Evolutionary conservation across 2,329 filamentous ascomycete species (phyloP), one percentile per base, ranked within the genome.

Genomic region (Ophiostoma ips): DNA sequence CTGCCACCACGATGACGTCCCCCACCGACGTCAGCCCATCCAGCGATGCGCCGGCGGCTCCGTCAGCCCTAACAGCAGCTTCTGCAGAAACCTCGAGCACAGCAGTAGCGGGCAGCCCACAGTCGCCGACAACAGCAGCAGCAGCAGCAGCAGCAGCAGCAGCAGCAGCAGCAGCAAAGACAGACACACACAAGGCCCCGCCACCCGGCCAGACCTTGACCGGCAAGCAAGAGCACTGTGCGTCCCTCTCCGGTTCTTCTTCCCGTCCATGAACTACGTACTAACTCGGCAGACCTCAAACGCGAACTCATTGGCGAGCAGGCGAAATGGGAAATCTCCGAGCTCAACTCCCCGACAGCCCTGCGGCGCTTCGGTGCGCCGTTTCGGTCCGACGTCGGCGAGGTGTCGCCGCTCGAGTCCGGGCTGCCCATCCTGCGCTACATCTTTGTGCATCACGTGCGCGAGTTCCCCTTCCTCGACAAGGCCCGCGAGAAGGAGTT

Each of bases 401-500:
- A 98, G 66, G 84, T 98, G 21, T 83, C 88, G 4, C 92, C 92
- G 13, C 76, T 94, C 53, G 88, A 98, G 62, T 95, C 89, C 2
- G 90, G 96, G 59, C 46, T 98, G 28, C 92, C 92, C 16, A 84
- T 98, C 55, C 72, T 98, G 54, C 80, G 92, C 57, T 96, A 92
- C 69, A 95, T 98, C 61, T 98, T 98, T 63, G 92, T 96, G 50
- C 84, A 96, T 63, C 89, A 96, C 80, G 81, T 98, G 53, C 87
- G 92, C 61, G 94, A 96, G 60, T 98, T 98, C 60, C 92, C 92
- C 1, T 98, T 98, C 62, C 77, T 98, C 56, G 88, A 98, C 67
- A 87, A 94, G 72, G 92, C 92, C 19, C 84, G 80, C 61, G 92
- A 98, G 75, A 95, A 96, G 75, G 92, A 98, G 68, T 98, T 98